Base-by-base conservation (phyloP, 352 stramenopile species). In the Phytophthora cryptogea region DNA sequence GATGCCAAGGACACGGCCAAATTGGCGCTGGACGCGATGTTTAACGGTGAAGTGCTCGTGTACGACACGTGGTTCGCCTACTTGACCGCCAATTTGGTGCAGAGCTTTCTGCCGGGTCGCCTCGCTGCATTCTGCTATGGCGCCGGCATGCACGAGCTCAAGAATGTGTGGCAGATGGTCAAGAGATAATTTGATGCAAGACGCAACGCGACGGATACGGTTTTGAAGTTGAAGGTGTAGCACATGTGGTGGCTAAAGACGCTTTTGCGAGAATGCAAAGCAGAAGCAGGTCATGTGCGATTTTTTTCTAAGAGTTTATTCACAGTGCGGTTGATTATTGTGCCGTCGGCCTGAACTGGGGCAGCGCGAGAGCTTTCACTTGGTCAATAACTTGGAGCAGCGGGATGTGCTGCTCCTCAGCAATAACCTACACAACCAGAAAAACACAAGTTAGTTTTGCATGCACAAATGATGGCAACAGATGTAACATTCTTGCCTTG, bases 321-420 rank as follows among this genome's bases (percentile, higher is more conserved):
- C 7, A 42, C 36, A 13, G 16, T 14, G 9, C 28, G 10, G 23
- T 37, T 49, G 16, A 61, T 44, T 49, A n/a, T 45, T 8, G n/a
- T 33, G 31, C 44, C 8, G 54, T 17, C 14, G 16, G 14, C 16
- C 16, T 41, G 5, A 72, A 66, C 36, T 70, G 51, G 27, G 49
- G 14, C 35, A 53, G 53, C 30, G 75, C 78, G 43, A 76, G 59
- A 23, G 54, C 46, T 63, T 91, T 78, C 48, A 88, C 76, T 11
- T 70, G 33, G 28, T 85, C 63, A 43, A 91, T 87, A 35, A 91
- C 66, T 57, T 84, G 68, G 2, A 85, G 52, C 37, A 91, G 59
- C 23, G 82, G 77, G 13, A 79, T 53, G 8, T 59, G 53, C 5
- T 59, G 68, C 28, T 78, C 66, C 39, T 64, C 41, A 13, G 78